These are phyloP conservation scores for Solanum stenotomum DNA, from an alignment of 257 asterid species.

Conservation along the genomic window DNA sequence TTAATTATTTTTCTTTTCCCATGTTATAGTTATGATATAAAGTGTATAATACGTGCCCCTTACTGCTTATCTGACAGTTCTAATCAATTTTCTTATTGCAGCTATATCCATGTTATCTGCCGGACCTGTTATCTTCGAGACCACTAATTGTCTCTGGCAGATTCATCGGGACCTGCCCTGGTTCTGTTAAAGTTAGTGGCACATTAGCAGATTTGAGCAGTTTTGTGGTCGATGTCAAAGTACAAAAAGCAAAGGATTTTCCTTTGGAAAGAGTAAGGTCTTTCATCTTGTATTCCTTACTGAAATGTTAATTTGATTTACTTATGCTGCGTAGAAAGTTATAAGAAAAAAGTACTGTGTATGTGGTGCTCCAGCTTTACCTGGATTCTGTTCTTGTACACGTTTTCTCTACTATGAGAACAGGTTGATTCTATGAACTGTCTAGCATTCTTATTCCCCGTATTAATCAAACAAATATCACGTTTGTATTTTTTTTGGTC, in stretches of 20 bases:
- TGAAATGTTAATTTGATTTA: not conserved
- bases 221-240: constrained; percentile 35
- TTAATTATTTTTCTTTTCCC: not conserved
- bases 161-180: constrained; percentile 57
- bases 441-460: not conserved
- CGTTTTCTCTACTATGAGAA: not conserved
- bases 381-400: not conserved
- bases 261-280: constrained; percentile 61
- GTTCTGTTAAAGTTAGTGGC: constrained; percentile 42
- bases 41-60: not conserved
- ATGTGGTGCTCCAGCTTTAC: not conserved
- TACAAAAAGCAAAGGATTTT: constrained; percentile 50
- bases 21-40: not conserved
- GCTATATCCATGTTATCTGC: constrained; percentile 54
- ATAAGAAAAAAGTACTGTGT: not conserved
- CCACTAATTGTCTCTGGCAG: constrained; percentile 77
- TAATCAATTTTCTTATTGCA: constrained; percentile 20
- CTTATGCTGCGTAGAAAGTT: not conserved
- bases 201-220: constrained; percentile 48
- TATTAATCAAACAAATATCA: not conserved
- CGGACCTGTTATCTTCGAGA: constrained; percentile 54
- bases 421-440: not conserved
- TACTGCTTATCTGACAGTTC: not conserved
- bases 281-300: not conserved
- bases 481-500: not conserved